phyloP scores from a whole-genome alignment of 176 grass and related monocot genomes.

The Cenchrus fungigraminus region DNA sequence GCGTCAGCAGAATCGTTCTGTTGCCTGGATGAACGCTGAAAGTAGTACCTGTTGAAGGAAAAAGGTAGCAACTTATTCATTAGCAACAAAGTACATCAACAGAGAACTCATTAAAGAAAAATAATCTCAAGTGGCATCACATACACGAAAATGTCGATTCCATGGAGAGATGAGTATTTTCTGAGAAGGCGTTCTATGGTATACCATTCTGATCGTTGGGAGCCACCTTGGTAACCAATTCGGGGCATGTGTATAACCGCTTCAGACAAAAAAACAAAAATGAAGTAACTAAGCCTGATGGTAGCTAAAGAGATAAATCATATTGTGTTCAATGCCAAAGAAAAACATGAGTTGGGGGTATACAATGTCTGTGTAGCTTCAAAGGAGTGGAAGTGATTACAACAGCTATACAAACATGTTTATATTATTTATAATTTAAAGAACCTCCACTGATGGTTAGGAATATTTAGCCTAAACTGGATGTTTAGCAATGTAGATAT shows the following conservation, averaged over 20 bases:
- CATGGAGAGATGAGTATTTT: constrained; percentile 78
- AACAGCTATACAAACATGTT: constrained; percentile 15
- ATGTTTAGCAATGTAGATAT: neutral
- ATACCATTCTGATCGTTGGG: constrained; percentile 90
- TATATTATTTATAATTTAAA: neutral
- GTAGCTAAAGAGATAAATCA: constrained; percentile 23
- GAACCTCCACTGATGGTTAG: neutral
- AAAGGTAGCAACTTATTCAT: constrained; percentile 20
- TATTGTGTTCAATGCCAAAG: neutral
- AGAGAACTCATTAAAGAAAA: constrained; percentile 20
- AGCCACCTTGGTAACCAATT: constrained; percentile 80
- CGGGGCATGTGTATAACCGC: constrained; percentile 92
- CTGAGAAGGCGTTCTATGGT: constrained; percentile 85
- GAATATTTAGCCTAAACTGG: neutral
- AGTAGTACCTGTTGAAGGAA: constrained; percentile 69
- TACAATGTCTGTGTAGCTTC: neutral
- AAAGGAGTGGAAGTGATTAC: constrained; percentile 4
- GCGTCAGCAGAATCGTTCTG: neutral
- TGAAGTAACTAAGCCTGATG: neutral
- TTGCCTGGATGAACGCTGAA: constrained; percentile 44
- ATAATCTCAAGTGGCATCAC: constrained; percentile 5
- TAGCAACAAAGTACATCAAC: constrained; percentile 23
- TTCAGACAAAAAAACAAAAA: constrained; percentile 44
- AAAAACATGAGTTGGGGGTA: neutral
- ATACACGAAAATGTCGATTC: constrained; percentile 88